Conservation (phyloP, 306 rosid genomes). For the Prosopis cineraria region DNA sequence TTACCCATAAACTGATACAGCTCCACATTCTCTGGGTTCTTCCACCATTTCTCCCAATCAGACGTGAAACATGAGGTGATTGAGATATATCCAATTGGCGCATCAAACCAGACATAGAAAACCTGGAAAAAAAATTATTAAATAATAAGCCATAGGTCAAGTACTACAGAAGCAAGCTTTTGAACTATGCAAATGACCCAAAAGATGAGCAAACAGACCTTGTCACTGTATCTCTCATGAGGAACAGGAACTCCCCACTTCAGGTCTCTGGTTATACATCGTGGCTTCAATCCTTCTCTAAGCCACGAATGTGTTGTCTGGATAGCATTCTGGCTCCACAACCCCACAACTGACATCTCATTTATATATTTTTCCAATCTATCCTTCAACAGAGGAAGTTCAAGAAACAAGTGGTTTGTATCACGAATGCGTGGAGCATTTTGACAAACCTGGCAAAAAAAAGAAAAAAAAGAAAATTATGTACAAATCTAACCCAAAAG, state of each 20-base stretch:
- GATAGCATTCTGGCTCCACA: constrained; percentile 95
- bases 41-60: constrained; percentile 99
- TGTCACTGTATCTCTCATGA: constrained; percentile 79
- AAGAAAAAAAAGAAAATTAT: neutral
- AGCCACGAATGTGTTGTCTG: constrained; percentile 93
- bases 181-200: neutral
- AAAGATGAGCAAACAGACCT: constrained; percentile 49
- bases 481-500: constrained; percentile 5
- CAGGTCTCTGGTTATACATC: constrained; percentile 94
- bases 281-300: constrained; percentile 75
- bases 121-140: constrained; percentile 56
- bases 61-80: constrained; percentile 87
- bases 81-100: constrained; percentile 93
- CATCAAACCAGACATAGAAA: constrained; percentile 98
- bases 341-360: constrained; percentile 75
- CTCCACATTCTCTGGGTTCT: constrained; percentile 91
- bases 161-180: neutral
- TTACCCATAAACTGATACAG: constrained; percentile 97
- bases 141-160: neutral
- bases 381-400: constrained; percentile 80
- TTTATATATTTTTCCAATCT: constrained; percentile 70
- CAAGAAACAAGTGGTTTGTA: constrained; percentile 91
- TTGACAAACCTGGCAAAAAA: constrained; percentile 67
- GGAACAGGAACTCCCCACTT: constrained; percentile 99
- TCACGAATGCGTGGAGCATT: constrained; percentile 75